phyloP scores from a whole-genome alignment of 2,329 filamentous ascomycete genomes.

The Cladosporium cucumerinum region DNA sequence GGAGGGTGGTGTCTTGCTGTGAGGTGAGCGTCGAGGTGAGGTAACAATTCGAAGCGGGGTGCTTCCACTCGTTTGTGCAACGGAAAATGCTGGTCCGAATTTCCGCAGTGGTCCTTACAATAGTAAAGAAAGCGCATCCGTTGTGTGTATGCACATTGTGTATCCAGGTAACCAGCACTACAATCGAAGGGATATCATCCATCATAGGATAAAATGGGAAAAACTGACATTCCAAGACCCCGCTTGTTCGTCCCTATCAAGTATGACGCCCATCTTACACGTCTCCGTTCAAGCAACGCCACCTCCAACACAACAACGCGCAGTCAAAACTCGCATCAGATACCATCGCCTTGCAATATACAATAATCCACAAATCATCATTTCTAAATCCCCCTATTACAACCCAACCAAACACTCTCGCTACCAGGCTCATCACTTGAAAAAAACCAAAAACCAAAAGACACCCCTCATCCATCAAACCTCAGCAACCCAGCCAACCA shows the following conservation, averaged over 20 bases:
- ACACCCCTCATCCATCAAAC: background rate
- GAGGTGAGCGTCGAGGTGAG: background rate
- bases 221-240: background rate
- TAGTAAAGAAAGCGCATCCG: background rate
- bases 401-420: background rate
- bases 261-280: background rate
- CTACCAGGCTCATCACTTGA: background rate
- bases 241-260: background rate
- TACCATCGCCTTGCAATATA: too few relatives aligned
- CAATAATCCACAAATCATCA: background rate
- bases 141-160: background rate
- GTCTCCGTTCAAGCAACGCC: background rate
- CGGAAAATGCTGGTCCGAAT: background rate
- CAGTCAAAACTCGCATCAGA: background rate
- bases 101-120: too few relatives aligned
- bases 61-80: background rate
- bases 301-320: background rate
- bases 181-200: too few relatives aligned
- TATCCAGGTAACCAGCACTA: background rate
- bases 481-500: background rate
- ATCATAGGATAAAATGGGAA: too few relatives aligned
- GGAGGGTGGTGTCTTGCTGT: background rate
- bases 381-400: background rate
- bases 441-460: background rate
- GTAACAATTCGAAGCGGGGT: background rate